These are phyloP conservation scores for Crithidia sp. DNA, from an alignment of 208 protist genomes.

Conservation along the genomic window DNA sequence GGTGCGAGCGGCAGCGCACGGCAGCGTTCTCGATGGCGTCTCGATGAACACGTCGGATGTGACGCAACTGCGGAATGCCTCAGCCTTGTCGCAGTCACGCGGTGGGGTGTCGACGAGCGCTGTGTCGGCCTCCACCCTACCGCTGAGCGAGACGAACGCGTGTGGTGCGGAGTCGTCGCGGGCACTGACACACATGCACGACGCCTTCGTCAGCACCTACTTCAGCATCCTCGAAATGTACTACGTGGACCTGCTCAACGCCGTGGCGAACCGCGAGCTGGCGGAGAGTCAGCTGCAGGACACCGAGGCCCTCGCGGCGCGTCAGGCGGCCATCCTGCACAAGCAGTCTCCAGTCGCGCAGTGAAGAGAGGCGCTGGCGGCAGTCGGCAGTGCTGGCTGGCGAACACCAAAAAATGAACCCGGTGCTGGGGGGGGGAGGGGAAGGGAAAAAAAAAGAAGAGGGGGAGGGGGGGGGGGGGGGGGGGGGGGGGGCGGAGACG, in stretches of 20 bases:
- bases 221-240: slow-evolving; percentile 60
- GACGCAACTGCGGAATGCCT: neutral
- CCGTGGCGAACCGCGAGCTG: slow-evolving; percentile 50
- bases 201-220: slow-evolving; percentile 37
- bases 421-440: too few species aligned
- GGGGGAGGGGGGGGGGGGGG: too few species aligned
- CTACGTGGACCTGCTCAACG: slow-evolving; percentile 66
- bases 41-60: neutral
- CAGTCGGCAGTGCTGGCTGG: too few species aligned
- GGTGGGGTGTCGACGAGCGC: neutral
- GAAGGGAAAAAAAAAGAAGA: too few species aligned
- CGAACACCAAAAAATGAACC: too few species aligned
- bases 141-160: slow-evolving; percentile 2
- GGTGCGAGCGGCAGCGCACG: neutral
- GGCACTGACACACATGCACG: slow-evolving; percentile 21
- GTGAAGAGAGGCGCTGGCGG: slow-evolving; percentile 27
- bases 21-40: neutral
- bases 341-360: slow-evolving; percentile 35
- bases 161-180: neutral
- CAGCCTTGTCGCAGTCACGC: slow-evolving; percentile 1
- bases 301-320: slow-evolving; percentile 37
- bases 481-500: too few species aligned
- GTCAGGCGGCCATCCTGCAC: slow-evolving; percentile 39
- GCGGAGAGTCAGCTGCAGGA: slow-evolving; percentile 40
- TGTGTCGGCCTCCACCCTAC: slow-evolving; percentile 21